phyloP scores from a whole-genome alignment of 139 green algal species.

The Spirogloea muscicola region DNA sequence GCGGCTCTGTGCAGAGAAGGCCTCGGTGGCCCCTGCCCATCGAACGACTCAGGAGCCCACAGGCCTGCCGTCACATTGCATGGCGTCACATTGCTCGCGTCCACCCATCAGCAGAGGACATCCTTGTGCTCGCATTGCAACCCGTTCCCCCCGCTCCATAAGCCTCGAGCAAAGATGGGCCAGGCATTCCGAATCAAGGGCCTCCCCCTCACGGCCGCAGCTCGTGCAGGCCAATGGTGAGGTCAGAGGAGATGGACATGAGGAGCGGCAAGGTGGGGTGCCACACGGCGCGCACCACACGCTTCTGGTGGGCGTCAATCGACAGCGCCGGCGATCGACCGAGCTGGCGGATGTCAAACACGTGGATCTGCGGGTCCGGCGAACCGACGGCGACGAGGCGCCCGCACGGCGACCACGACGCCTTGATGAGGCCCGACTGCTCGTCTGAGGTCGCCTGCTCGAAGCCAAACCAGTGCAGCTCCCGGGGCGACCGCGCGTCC shows the following conservation, averaged over 20 bases:
- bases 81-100: too few relatives aligned
- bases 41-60: too few relatives aligned
- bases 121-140: too few relatives aligned
- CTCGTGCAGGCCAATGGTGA: conserved; percentile 33
- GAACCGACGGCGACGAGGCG: conserved; percentile 15
- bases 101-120: too few relatives aligned
- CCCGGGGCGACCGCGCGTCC: conserved; percentile 1
- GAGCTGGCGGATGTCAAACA: conserved; percentile 39
- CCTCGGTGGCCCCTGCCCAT: too few relatives aligned
- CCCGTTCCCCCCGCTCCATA: too few relatives aligned
- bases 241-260: conserved; percentile 36
- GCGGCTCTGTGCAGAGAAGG: too few relatives aligned
- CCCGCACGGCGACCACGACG: conserved; percentile 35
- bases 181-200: too few relatives aligned
- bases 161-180: too few relatives aligned
- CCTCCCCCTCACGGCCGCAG: conserved; percentile 21
- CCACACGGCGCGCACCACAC: conserved; percentile 26
- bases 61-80: too few relatives aligned
- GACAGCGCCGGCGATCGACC: conserved; percentile 14
- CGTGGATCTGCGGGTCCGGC: conserved; percentile 25
- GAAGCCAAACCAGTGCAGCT: conserved; percentile 37
- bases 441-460: conserved; percentile 30
- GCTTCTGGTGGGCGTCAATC: conserved; percentile 18
- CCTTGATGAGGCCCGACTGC: conserved; percentile 34
- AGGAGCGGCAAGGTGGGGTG: conserved; percentile 23